Conservation (phyloP, 2,329 filamentous ascomycete genomes). For the Phyllosticta citriasiana region DNA sequence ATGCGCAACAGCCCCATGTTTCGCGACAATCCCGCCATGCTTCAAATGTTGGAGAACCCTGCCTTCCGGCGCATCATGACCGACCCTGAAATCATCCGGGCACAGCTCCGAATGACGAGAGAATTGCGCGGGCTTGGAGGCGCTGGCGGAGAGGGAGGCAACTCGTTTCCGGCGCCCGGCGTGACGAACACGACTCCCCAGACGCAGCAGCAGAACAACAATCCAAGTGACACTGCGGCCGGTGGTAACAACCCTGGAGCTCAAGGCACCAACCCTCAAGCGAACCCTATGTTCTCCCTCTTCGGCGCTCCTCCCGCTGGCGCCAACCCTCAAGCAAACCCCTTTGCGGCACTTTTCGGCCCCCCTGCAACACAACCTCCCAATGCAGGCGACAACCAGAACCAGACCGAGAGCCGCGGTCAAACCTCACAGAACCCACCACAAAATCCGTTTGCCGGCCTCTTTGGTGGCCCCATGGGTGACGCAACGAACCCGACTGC, state of each 20-base stretch:
- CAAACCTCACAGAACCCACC: background rate
- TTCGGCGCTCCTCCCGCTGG: conserved; percentile 20
- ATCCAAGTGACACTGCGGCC: conserved; percentile 14
- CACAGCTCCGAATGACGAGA: conserved; percentile 74
- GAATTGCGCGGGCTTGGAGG: conserved; percentile 40
- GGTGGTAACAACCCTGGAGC: conserved; percentile 22
- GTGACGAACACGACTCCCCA: conserved; percentile 73
- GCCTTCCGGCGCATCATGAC: conserved; percentile 88
- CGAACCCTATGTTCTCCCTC: conserved; percentile 39
- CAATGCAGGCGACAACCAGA: conserved; percentile 22
- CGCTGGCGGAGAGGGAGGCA: conserved; percentile 28
- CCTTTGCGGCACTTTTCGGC: conserved; percentile 51
- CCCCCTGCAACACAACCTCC: conserved; percentile 16
- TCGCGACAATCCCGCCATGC: conserved; percentile 77
- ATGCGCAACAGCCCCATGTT: conserved; percentile 58
- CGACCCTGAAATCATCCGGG: conserved; percentile 73
- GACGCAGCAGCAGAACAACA: conserved; percentile 14
- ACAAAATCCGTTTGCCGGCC: conserved; percentile 57
- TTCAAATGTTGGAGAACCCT: conserved; percentile 79
- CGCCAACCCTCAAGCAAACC: conserved; percentile 36
- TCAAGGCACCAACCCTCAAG: conserved; percentile 17
- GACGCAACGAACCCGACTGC: conserved; percentile 36
- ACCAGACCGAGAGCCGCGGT: conserved; percentile 13
- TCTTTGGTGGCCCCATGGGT: conserved; percentile 41
- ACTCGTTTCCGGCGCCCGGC: conserved; percentile 77